phyloP scores from a whole-genome alignment of 495 filamentous ascomycete genomes.

The Copromyces sp. region DNA sequence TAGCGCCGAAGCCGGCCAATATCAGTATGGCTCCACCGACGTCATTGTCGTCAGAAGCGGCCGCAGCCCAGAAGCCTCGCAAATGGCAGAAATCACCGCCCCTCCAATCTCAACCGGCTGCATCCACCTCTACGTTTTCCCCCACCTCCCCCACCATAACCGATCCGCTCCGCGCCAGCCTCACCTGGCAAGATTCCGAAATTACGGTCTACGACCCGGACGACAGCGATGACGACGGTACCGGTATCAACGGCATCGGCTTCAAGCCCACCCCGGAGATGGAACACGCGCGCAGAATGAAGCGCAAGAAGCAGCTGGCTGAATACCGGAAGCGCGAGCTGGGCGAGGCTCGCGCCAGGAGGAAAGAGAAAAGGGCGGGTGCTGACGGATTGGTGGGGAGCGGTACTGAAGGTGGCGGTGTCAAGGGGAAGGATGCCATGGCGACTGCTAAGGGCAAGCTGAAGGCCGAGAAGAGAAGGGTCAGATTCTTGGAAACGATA shows the following conservation, averaged over 20 bases:
- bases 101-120: slow-evolving; percentile 2
- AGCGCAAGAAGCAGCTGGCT: slow-evolving; percentile 67
- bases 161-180: slow-evolving; percentile 42
- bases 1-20: slow-evolving; percentile 8
- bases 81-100: slow-evolving; percentile 30
- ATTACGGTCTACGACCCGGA: slow-evolving; percentile 72
- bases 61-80: slow-evolving; percentile 24
- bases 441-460: slow-evolving; percentile 4
- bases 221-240: slow-evolving; percentile 67
- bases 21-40: not conserved
- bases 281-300: slow-evolving; percentile 64
- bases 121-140: not conserved
- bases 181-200: slow-evolving; percentile 77
- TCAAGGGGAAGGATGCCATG: not conserved
- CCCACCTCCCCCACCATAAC: slow-evolving; percentile 23
- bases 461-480: slow-evolving; percentile 17
- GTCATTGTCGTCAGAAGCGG: slow-evolving; percentile 6
- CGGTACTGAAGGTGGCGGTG: not conserved
- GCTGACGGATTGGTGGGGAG: not conserved
- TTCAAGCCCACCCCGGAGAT: slow-evolving; percentile 81
- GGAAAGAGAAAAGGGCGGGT: slow-evolving; percentile 53
- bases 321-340: slow-evolving; percentile 79
- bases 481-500: slow-evolving; percentile 25
- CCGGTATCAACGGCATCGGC: slow-evolving; percentile 81
- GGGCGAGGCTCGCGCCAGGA: slow-evolving; percentile 66